These are phyloP conservation scores for Salix koriyanagi DNA, from an alignment of 345 rosid species.

Conservation along the genomic window DNA sequence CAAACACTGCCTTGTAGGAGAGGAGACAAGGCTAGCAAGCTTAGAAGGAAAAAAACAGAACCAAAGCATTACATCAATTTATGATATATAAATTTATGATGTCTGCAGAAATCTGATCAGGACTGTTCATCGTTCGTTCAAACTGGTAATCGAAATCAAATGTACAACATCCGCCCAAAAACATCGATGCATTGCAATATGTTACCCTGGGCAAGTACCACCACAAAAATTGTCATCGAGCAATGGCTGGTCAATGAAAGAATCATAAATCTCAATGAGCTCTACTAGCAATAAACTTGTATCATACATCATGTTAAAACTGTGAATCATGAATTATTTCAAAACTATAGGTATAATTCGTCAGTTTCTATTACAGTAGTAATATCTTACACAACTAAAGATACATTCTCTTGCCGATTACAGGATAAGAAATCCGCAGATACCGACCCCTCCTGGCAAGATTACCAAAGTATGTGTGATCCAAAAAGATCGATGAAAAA, in stretches of 20 bases:
- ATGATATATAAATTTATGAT: too few species aligned
- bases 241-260: background rate
- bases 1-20: too few species aligned
- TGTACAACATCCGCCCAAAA: too few species aligned
- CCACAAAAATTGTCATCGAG: background rate
- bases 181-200: too few species aligned
- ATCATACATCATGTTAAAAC: background rate
- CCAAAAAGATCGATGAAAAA: background rate
- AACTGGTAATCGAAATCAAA: too few species aligned
- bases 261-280: background rate
- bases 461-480: constrained; percentile 1
- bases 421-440: constrained; percentile 4
- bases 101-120: too few species aligned
- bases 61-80: too few species aligned
- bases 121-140: too few species aligned
- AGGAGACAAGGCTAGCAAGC: too few species aligned
- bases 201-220: background rate
- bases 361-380: constrained; percentile 16
- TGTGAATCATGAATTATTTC: constrained; percentile 19
- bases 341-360: constrained; percentile 27
- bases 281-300: background rate
- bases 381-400: constrained; percentile 23
- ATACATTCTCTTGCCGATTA: constrained; percentile 20
- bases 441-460: constrained; percentile 8
- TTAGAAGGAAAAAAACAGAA: too few species aligned